These are phyloP conservation scores for Chaetomium strumarium DNA, from an alignment of 2,329 filamentous ascomycete genomes.

Conservation along the genomic window DNA sequence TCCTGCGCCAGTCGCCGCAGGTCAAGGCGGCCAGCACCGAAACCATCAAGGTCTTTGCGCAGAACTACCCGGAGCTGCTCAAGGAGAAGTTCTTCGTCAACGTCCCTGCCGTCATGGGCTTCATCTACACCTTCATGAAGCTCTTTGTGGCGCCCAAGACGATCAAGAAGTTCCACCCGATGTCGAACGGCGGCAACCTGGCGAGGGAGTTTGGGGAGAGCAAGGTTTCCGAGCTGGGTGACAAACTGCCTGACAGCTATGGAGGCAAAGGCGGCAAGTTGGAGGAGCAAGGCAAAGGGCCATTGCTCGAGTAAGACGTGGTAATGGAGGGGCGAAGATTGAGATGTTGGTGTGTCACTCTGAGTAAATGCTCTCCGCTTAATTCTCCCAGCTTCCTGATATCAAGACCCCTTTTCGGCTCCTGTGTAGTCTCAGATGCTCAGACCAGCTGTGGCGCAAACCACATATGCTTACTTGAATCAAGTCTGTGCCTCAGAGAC, in stretches of 20 bases:
- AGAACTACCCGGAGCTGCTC: constrained; percentile 83
- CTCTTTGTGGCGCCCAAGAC: constrained; percentile 68
- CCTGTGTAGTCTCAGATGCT: too few relatives aligned
- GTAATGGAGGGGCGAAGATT: too few relatives aligned
- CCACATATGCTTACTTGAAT: too few relatives aligned
- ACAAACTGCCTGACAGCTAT: constrained; percentile 67
- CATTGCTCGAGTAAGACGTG: constrained; percentile 20
- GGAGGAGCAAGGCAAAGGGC: constrained; percentile 23
- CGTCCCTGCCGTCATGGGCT: constrained; percentile 85
- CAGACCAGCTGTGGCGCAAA: too few relatives aligned
- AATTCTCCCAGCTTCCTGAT: too few relatives aligned
- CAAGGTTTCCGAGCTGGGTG: constrained; percentile 52
- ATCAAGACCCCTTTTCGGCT: not conserved
- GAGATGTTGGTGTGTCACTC: too few relatives aligned
- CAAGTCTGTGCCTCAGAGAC: too few relatives aligned
- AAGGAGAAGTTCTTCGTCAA: constrained; percentile 94
- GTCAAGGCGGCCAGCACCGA: constrained; percentile 72
- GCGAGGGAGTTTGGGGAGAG: constrained; percentile 49
- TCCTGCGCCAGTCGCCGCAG: constrained; percentile 72
- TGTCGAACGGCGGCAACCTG: constrained; percentile 66
- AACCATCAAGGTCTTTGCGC: constrained; percentile 74
- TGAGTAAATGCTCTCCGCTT: too few relatives aligned
- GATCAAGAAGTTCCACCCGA: constrained; percentile 72
- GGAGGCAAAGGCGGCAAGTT: constrained; percentile 59
- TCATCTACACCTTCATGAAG: constrained; percentile 72